phyloP scores from a whole-genome alignment of 805 yeast genomes.

The Saccharomycopsis sp. region DNA sequence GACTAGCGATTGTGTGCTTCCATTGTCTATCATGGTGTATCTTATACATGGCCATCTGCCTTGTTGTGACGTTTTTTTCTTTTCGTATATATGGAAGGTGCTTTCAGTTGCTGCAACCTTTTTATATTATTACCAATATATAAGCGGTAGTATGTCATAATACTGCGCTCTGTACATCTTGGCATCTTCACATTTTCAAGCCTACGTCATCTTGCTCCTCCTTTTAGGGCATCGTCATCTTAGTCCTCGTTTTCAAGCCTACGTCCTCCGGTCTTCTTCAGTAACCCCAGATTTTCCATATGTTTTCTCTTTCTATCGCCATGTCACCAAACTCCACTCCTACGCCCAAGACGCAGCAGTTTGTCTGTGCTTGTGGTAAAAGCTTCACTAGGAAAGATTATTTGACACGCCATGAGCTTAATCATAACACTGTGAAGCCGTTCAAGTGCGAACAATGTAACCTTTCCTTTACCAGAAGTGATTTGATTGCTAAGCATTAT shows the following conservation, averaged over 20 bases:
- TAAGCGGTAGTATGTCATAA: not conserved
- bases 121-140: not conserved
- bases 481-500: conserved; percentile 18
- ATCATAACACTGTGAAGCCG: conserved; percentile 17
- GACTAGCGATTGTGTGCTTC: not conserved
- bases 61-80: not conserved
- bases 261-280: no score
- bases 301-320: not conserved
- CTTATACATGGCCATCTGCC: not conserved
- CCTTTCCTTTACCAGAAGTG: conserved; percentile 19
- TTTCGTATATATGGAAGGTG: no score
- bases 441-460: conserved; percentile 19
- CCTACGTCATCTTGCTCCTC: no score
- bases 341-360: not conserved
- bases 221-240: no score
- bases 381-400: conserved; percentile 22
- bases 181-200: no score
- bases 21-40: not conserved
- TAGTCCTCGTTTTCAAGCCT: no score
- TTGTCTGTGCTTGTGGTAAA: conserved; percentile 25
- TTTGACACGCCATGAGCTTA: conserved; percentile 18
- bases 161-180: not conserved
- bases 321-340: conserved; percentile 2
- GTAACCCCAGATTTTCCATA: no score
- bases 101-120: not conserved